Conservation (phyloP, 192 early-diverging fungal genomes). For the Linderina pennispora region DNA sequence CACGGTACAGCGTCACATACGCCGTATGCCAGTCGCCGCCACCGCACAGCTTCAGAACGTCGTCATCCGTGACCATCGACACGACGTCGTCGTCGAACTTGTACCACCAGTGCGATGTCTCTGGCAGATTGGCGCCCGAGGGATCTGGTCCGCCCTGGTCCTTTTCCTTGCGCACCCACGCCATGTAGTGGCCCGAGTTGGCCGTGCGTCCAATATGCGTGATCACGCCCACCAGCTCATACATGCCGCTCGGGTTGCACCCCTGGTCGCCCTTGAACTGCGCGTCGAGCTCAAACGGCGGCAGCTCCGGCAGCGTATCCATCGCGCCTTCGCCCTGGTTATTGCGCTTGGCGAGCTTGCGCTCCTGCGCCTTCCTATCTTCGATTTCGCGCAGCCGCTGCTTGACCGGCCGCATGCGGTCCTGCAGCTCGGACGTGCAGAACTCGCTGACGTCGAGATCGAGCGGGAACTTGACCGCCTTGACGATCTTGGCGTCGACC, state of each 20-base stretch:
- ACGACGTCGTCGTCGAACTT: constrained; percentile 98
- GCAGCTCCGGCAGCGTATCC: neutral
- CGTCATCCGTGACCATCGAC: constrained; percentile 72
- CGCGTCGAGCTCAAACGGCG: constrained; percentile 54
- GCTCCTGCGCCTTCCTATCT: constrained; percentile 54
- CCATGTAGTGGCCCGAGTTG: constrained; percentile 95
- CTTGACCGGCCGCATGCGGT: constrained; percentile 62
- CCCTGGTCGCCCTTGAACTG: constrained; percentile 76
- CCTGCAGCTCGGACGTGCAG: constrained; percentile 76
- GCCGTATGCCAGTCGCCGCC: constrained; percentile 84
- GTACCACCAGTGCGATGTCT: constrained; percentile 64
- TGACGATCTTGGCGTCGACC: constrained; percentile 88
- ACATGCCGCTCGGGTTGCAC: constrained; percentile 80
- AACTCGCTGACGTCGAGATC: constrained; percentile 84
- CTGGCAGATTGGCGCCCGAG: constrained; percentile 15
- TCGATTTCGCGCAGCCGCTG: constrained; percentile 64
- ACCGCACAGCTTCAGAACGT: constrained; percentile 86
- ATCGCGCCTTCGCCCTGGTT: constrained; percentile 4
- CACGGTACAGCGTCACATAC: constrained; percentile 84
- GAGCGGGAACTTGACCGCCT: constrained; percentile 91
- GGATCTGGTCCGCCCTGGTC: constrained; percentile 43
- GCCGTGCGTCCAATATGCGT: constrained; percentile 93
- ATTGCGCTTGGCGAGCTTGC: constrained; percentile 44
- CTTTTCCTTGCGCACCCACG: constrained; percentile 80
- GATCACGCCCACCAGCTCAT: constrained; percentile 89